These are phyloP conservation scores for Ganoderma lucidum DNA, from an alignment of 1,284 basidiomycete genomes.

Conservation along the genomic window DNA sequence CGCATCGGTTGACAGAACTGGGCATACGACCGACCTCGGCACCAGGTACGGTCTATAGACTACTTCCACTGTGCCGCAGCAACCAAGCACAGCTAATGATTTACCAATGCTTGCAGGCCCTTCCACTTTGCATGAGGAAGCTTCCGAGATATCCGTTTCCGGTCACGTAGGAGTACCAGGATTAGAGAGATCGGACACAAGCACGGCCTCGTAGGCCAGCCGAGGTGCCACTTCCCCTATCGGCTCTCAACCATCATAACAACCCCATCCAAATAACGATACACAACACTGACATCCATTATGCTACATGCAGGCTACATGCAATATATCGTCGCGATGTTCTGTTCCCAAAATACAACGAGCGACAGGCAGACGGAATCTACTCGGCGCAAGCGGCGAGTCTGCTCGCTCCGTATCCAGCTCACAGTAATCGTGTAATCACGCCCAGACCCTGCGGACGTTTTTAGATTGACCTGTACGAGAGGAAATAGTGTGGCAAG, in stretches of 20 bases:
- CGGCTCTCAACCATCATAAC: not conserved
- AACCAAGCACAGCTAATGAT: not conserved
- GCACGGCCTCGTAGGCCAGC: not conserved
- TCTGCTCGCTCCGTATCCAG: not conserved
- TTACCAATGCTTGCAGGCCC: not conserved
- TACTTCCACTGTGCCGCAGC: not conserved
- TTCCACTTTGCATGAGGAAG: not conserved
- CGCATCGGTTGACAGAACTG: not conserved
- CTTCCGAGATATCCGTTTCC: conserved; percentile 3
- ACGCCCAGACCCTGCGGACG: conserved; percentile 45
- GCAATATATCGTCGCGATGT: conserved; percentile 14
- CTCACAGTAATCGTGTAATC: conserved; percentile 45
- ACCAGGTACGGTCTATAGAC: not conserved
- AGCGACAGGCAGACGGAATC: not conserved
- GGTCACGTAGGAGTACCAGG: conserved; percentile 1
- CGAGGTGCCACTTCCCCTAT: not conserved
- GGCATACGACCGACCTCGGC: not conserved
- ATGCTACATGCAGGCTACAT: conserved; percentile 21
- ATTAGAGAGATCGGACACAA: not conserved
- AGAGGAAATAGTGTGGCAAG: not conserved
- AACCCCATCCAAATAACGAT: not conserved
- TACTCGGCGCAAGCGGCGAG: not conserved
- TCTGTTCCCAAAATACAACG: conserved; percentile 18
- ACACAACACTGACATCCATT: not conserved
- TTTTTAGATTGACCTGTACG: conserved; percentile 6